Percentiles rank a stretch among this genome's conserved stretches.
Conservation (phyloP, 2,329 filamentous ascomycete genomes). For the Pseudogymnoascus sp. region DNA sequence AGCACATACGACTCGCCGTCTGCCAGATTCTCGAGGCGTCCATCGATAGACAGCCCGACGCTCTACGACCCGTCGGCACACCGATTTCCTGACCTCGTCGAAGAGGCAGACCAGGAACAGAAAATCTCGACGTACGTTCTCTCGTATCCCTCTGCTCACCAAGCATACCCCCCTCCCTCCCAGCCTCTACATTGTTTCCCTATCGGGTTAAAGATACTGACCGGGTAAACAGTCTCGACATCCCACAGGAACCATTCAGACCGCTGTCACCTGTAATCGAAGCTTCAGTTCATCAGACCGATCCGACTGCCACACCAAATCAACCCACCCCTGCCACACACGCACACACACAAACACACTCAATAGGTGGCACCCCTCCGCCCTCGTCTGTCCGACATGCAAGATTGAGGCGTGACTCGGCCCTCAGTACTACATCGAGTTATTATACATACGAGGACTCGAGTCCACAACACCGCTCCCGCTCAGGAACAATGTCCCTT, state of each 20-base stretch:
- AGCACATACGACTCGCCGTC: conserved; percentile 36
- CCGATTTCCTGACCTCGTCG: not conserved
- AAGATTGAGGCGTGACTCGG: conserved; percentile 24
- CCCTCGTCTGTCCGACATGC: conserved; percentile 21
- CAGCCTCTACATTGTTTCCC: not conserved
- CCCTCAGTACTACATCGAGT: conserved; percentile 22
- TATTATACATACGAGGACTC: conserved; percentile 22
- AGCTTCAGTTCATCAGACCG: not conserved
- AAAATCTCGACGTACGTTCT: not conserved
- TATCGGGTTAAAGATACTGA: not conserved
- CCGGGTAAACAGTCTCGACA: not conserved
- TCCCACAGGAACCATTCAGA: not conserved
- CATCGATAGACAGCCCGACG: conserved; percentile 51
- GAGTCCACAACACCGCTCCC: conserved; percentile 20
- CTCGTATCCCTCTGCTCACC: not conserved
- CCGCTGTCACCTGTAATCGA: not conserved
- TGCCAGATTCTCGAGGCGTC: conserved; percentile 47
- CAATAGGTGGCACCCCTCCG: conserved; percentile 11
- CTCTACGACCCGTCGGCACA: conserved; percentile 45
- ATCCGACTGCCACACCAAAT: conserved; percentile 13
- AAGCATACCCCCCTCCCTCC: not conserved
- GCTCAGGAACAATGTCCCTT: conserved; percentile 28
- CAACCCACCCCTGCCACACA: conserved; percentile 18
- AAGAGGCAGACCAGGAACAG: conserved; percentile 1
- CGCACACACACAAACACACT: not conserved